A percentile compares a stretch with the other conserved stretches of the same genome.
These are phyloP conservation scores for Silene coronaria DNA, from an alignment of 179 eudicot genomes.

Conservation along the genomic window DNA sequence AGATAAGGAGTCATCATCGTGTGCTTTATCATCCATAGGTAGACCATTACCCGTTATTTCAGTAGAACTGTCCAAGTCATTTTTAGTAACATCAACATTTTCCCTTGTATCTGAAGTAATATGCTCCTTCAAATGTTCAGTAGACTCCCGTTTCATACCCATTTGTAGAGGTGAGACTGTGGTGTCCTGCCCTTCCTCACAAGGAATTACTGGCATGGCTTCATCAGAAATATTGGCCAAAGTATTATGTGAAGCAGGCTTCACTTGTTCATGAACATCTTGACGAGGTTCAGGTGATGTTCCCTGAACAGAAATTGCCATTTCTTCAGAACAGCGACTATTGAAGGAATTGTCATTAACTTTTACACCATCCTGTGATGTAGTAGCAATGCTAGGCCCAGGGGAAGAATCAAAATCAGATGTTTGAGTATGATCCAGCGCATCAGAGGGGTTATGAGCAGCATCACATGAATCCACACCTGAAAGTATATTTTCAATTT, in stretches of 20 bases:
- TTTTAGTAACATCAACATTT: constrained; percentile 1
- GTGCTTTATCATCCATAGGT: constrained; percentile 10
- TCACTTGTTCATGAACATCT: constrained; percentile 24
- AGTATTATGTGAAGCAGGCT: constrained; percentile 16
- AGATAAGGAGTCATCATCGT: constrained; percentile 12
- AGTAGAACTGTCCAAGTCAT: constrained; percentile 8
- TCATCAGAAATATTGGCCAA: constrained; percentile 24
- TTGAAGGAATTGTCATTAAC: constrained; percentile 26
- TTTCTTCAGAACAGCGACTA: constrained; percentile 27
- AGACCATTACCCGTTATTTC: constrained; percentile 9
- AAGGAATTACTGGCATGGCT: constrained; percentile 9
- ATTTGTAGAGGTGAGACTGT: constrained; percentile 11
- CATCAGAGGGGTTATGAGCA: constrained; percentile 15
- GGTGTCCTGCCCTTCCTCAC: constrained; percentile 24
- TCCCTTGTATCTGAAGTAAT: constrained; percentile 12
- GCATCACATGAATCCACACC: constrained; percentile 28
- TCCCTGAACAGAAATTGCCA: constrained; percentile 23
- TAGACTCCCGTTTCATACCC: constrained; percentile 22
- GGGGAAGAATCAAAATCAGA: constrained; percentile 36
- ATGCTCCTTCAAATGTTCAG: constrained; percentile 22
- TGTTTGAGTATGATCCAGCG: constrained; percentile 31
- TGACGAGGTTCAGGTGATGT: constrained; percentile 16
- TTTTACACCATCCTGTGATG: constrained; percentile 19
- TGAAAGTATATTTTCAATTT: constrained; percentile 20
- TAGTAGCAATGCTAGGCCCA: constrained; percentile 25